These are phyloP conservation scores for Sergeia podlipaevii DNA, from an alignment of 208 protist genomes.

Conservation along the genomic window DNA sequence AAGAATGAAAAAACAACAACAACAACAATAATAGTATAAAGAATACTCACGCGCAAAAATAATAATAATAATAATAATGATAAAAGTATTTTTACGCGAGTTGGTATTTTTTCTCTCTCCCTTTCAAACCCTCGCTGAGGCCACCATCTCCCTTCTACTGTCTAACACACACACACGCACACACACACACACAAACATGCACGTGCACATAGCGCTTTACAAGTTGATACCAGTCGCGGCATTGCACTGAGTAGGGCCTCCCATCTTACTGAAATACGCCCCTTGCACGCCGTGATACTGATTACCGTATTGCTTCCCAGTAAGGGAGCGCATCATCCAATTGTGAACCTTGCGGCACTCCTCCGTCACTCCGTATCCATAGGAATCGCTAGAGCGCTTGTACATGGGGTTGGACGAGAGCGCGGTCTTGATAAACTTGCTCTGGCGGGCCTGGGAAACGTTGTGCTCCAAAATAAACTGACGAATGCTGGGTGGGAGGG, in stretches of 20 bases:
- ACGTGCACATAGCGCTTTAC: conserved; percentile 15
- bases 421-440: conserved; percentile 25
- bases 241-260: conserved; percentile 24
- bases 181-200: too few relatives aligned
- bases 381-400: conserved; percentile 62
- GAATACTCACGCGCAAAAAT: not conserved
- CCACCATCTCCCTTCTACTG: not conserved
- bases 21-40: conserved; percentile 4
- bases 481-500: conserved; percentile 45
- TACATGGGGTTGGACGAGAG: conserved; percentile 68
- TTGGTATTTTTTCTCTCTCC: too few relatives aligned
- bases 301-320: conserved; percentile 68
- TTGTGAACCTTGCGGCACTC: conserved; percentile 53
- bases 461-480: conserved; percentile 57
- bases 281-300: conserved; percentile 67
- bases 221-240: conserved; percentile 78
- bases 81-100: not conserved
- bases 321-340: conserved; percentile 64
- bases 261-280: conserved; percentile 55
- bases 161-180: too few relatives aligned
- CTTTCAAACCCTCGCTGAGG: not conserved
- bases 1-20: not conserved
- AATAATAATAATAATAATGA: conserved; percentile 6
- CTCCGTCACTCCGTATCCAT: conserved; percentile 56
- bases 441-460: conserved; percentile 19